Evolutionary conservation across 306 rosid species (phyloP), one percentile per base, ranked within the genome.

Genomic region (Quillaja saponaria): DNA sequence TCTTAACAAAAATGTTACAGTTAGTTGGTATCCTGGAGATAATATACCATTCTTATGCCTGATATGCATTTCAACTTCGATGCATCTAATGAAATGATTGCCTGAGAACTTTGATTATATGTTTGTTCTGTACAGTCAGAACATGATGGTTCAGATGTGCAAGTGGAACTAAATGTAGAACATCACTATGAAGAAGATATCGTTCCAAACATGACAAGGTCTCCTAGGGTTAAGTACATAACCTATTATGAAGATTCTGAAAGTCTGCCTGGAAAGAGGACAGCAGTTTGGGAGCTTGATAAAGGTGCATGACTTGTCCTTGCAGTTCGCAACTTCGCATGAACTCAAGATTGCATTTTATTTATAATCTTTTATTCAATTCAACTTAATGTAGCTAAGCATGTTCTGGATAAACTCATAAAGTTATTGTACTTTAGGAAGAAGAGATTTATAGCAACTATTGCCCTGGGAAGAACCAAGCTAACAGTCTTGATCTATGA

Each of bases 281-380:
- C 96, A 17, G 96, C 99, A 15, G 89, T 89, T 20, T 92, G 99
- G 99, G 99, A 92, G 81, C 79, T 92, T 70, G 99, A 92, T 59
- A 92, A 92, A 83, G 92, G 99, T 92, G 67, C 50, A 49, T 64
- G 61, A 49, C 49, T 45, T 74, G 66, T 81, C 68, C 64, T 51
- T 55, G 52, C 61, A 64, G 25, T 40, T 60, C 16, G 67, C 51
- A 69, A 64, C 19, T 40, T 60, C 16, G 67, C 51, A 69, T 56
- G 66, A 39, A 59, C 55, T 16, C 58, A 33, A 14, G 16, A 47
- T 25, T 25, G 31, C 19, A 40, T 10, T 14, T 12, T 44, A 37
- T 2, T 15, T 17, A 20, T 55, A 34, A 21, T 18, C 44, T 55
- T 34, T 16, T 42, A 10, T 28, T 54, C n/a, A n/a, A 54, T 14